phyloP scores from a whole-genome alignment of 1,139 yeast genomes.

The Taiozyma onychis region DNA sequence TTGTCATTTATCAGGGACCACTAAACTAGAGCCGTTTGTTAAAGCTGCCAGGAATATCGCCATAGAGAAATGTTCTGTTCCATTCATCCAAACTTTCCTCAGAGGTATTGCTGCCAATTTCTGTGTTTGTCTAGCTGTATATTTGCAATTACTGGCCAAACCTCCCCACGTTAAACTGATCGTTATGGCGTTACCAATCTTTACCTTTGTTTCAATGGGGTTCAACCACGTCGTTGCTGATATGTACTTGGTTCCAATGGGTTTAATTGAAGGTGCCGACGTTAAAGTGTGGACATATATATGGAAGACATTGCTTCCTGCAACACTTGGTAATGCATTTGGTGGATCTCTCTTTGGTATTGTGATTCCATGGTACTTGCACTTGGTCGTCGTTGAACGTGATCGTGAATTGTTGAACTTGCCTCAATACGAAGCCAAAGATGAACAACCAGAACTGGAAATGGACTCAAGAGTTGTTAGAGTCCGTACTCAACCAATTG shows the following conservation, averaged over 20 bases:
- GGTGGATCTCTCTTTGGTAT: constrained; percentile 66
- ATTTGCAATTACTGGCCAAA: constrained; percentile 69
- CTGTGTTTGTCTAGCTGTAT: constrained; percentile 67
- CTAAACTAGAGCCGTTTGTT: constrained; percentile 34
- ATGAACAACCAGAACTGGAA: constrained; percentile 73
- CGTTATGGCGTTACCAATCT: constrained; percentile 61
- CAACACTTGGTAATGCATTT: constrained; percentile 60
- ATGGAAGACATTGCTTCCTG: constrained; percentile 69
- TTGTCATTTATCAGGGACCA: constrained; percentile 48
- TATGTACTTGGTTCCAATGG: constrained; percentile 62
- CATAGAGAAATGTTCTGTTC: constrained; percentile 38
- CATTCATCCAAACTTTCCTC: constrained; percentile 55
- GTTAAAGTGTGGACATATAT: constrained; percentile 56
- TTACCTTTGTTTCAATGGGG: constrained; percentile 69
- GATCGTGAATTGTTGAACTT: constrained; percentile 55
- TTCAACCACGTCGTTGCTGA: constrained; percentile 81
- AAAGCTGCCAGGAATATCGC: constrained; percentile 44
- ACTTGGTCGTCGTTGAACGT: constrained; percentile 60
- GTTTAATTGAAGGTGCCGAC: constrained; percentile 56
- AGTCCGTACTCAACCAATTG: constrained; percentile 18
- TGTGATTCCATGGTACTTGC: constrained; percentile 63
- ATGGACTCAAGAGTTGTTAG: constrained; percentile 74
- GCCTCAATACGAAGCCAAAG: constrained; percentile 64
- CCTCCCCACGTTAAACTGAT: constrained; percentile 74
- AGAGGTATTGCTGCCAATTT: constrained; percentile 74